Conservation (phyloP, 257 asterid genomes). For the Solanum piurae region DNA sequence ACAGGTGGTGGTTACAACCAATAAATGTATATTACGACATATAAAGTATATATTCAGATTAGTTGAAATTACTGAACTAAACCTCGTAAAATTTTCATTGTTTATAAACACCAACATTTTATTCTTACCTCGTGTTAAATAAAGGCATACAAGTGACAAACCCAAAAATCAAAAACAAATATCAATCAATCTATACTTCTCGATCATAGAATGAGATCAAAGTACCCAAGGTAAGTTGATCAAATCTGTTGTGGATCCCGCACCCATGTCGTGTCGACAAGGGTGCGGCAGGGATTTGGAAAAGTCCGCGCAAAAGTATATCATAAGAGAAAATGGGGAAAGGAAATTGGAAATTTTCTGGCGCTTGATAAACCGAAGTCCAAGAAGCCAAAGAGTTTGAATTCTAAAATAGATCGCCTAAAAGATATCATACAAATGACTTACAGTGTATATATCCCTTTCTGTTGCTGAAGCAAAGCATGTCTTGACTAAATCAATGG, state of each 20-base stretch:
- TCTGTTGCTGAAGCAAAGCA: conserved; percentile 43
- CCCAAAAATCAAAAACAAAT: neutral
- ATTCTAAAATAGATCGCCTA: neutral
- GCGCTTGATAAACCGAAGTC: neutral
- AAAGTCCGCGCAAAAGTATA: neutral
- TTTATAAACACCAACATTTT: neutral
- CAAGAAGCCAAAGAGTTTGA: neutral
- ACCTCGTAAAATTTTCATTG: neutral
- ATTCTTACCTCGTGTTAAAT: neutral
- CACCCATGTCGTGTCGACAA: neutral
- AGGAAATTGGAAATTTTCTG: neutral
- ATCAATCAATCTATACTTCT: neutral
- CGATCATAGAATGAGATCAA: neutral
- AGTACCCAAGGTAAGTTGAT: neutral
- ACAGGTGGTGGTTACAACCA: neutral
- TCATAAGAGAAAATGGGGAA: neutral
- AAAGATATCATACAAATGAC: neutral
- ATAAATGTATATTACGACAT: neutral
- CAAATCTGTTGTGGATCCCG: neutral
- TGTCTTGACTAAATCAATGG: conserved; percentile 33
- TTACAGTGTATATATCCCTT: conserved; percentile 39
- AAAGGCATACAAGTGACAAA: neutral
- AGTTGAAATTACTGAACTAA: neutral
- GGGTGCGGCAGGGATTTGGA: neutral
- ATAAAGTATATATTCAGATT: neutral